Conservation (phyloP, 2,329 filamentous ascomycete genomes). For the Xylariaceae sp. region DNA sequence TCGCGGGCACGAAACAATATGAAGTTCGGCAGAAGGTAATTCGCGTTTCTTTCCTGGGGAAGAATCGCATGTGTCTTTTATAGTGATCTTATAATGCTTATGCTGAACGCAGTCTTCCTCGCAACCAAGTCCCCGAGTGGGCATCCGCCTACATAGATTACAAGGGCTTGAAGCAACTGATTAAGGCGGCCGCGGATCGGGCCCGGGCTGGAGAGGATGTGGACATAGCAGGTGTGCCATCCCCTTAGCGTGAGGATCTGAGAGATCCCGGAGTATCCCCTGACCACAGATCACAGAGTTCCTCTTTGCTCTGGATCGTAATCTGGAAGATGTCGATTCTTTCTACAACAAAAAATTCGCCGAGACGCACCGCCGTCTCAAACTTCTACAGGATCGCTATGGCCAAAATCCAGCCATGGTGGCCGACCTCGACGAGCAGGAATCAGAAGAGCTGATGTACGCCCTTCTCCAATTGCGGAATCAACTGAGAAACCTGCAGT, state of each 20-base stretch:
- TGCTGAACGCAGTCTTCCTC: conserved; percentile 53
- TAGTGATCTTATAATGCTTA: conserved; percentile 17
- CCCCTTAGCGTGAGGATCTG: conserved; percentile 30
- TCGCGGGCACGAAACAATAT: conserved; percentile 34
- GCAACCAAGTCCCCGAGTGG: conserved; percentile 86
- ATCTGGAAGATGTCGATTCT: conserved; percentile 90
- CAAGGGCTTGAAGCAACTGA: conserved; percentile 89
- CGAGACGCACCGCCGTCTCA: conserved; percentile 77
- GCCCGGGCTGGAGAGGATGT: conserved; percentile 65
- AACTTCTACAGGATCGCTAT: conserved; percentile 82
- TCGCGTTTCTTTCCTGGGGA: neutral
- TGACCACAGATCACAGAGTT: conserved; percentile 62
- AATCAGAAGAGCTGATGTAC: conserved; percentile 84
- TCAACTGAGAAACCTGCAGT: conserved; percentile 85
- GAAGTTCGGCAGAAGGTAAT: conserved; percentile 61
- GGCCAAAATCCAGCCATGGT: conserved; percentile 65
- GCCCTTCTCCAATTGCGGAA: conserved; percentile 83
- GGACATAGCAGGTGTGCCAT: conserved; percentile 79
- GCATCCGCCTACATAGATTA: conserved; percentile 81
- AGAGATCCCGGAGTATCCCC: conserved; percentile 34
- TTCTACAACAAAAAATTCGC: conserved; percentile 97
- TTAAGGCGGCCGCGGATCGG: conserved; percentile 70
- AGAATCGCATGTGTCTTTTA: neutral
- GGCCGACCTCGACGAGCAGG: conserved; percentile 75
- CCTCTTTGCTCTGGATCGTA: conserved; percentile 93